These are phyloP conservation scores for Eutypella sp. DNA, from an alignment of 2,329 filamentous ascomycete genomes.

Conservation along the genomic window DNA sequence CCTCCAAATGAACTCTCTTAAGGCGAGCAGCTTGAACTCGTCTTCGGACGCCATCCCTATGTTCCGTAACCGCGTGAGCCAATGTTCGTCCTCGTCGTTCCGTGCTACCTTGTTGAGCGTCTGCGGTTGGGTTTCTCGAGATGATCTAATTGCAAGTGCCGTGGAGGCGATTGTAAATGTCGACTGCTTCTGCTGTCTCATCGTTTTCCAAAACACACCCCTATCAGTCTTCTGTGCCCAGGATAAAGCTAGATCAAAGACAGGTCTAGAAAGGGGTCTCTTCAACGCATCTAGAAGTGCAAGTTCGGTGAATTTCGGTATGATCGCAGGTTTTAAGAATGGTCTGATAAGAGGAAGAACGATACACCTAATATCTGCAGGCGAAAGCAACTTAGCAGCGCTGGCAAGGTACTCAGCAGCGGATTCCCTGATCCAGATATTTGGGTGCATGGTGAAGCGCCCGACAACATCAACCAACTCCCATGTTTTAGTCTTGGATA, in stretches of 20 bases:
- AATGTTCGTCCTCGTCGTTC: constrained; percentile 91
- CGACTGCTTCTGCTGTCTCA: constrained; percentile 58
- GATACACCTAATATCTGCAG: constrained; percentile 79
- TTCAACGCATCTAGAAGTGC: constrained; percentile 77
- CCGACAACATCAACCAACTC: constrained; percentile 79
- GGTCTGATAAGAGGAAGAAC: constrained; percentile 74
- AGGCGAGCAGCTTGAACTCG: constrained; percentile 79
- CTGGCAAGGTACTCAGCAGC: constrained; percentile 78
- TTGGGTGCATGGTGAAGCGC: constrained; percentile 88
- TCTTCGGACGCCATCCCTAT: constrained; percentile 79
- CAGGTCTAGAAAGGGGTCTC: constrained; percentile 69
- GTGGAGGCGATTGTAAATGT: constrained; percentile 62
- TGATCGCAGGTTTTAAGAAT: constrained; percentile 70
- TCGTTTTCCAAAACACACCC: constrained; percentile 81
- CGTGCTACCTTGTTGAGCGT: constrained; percentile 61
- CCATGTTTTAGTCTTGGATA: constrained; percentile 81
- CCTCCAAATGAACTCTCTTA: constrained; percentile 89
- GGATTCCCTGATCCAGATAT: constrained; percentile 90
- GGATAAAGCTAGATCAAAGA: constrained; percentile 78
- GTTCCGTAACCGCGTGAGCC: constrained; percentile 79
- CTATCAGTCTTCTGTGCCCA: constrained; percentile 82
- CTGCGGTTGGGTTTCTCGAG: constrained; percentile 51
- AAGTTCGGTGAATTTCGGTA: constrained; percentile 63
- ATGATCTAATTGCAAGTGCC: constrained; percentile 48
- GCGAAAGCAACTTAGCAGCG: constrained; percentile 68